phyloP scores from a whole-genome alignment of 176 grass and related monocot species.

The Calamus simplicifolius region DNA sequence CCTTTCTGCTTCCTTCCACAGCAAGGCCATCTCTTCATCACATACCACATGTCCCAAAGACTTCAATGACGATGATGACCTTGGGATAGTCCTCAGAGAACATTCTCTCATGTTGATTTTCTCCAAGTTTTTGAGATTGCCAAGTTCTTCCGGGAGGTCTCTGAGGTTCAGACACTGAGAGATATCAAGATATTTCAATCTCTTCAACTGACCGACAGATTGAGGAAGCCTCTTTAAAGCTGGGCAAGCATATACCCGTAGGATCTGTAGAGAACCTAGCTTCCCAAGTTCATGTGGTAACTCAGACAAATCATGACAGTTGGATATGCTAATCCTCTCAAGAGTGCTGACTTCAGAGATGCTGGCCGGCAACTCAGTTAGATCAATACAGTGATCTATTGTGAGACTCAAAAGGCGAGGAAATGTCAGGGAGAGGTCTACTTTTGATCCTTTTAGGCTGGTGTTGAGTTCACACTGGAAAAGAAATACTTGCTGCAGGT shows the following conservation, averaged over 20 bases:
- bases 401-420: conserved; percentile 70
- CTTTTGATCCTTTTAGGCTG: conserved; percentile 60
- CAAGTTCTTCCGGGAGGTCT: conserved; percentile 85
- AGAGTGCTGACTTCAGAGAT: conserved; percentile 68
- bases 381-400: conserved; percentile 82
- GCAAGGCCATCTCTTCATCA: conserved; percentile 77
- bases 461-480: conserved; percentile 58
- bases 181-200: conserved; percentile 86
- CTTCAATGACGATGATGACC: conserved; percentile 72
- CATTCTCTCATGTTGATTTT: conserved; percentile 97
- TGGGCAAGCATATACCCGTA: conserved; percentile 75
- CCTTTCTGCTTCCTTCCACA: conserved; percentile 83
- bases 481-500: conserved; percentile 67
- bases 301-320: conserved; percentile 89
- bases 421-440: conserved; percentile 78
- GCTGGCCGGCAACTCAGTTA: conserved; percentile 67
- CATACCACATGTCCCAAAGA: conserved; percentile 83
- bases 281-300: conserved; percentile 77
- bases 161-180: conserved; percentile 82
- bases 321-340: conserved; percentile 62
- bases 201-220: conserved; percentile 72
- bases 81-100: conserved; percentile 66
- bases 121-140: conserved; percentile 76
- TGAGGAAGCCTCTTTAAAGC: conserved; percentile 50
- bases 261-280: conserved; percentile 63